Evolutionary conservation across 2,329 filamentous ascomycete species (phyloP).

Genomic region (Cladorrhinum sp.): DNA sequence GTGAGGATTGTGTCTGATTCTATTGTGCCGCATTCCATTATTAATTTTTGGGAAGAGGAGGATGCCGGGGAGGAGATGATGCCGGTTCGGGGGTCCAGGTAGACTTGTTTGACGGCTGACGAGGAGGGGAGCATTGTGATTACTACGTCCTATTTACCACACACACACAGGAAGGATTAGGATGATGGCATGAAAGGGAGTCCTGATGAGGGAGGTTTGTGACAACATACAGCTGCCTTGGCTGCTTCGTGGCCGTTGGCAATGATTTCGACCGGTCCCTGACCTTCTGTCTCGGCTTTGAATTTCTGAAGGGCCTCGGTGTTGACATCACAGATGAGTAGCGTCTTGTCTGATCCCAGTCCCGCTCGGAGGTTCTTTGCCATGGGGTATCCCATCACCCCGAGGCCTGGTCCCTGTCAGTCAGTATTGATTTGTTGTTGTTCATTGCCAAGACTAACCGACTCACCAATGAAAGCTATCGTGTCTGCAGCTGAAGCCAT

Average conservation of each 20-base stretch:
- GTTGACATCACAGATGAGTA: conserved; percentile 38
- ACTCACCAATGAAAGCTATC: conserved; percentile 32
- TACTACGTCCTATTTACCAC: conserved; percentile 38
- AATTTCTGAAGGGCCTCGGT: conserved; percentile 36
- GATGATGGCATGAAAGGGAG: background rate
- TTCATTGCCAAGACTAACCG: background rate
- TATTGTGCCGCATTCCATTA: conserved; percentile 35
- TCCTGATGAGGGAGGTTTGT: background rate
- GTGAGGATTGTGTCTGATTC: conserved; percentile 39
- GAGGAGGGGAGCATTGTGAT: conserved; percentile 42
- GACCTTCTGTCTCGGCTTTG: conserved; percentile 33
- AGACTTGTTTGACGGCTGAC: conserved; percentile 37
- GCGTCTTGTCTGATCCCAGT: conserved; percentile 25
- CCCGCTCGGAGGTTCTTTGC: conserved; percentile 33
- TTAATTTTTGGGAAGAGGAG: conserved; percentile 23
- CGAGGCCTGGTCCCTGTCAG: conserved; percentile 28
- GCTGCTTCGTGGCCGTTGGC: conserved; percentile 38
- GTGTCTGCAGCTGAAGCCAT: conserved; percentile 27
- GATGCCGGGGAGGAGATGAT: conserved; percentile 34
- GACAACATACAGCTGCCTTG: conserved; percentile 32
- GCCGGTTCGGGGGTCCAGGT: conserved; percentile 34
- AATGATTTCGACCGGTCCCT: conserved; percentile 36
- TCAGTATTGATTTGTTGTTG: background rate
- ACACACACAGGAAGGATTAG: too few species aligned
- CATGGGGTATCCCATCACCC: conserved; percentile 37